A percentile compares a stretch with the other conserved stretches of the same genome.
Evolutionary conservation across 148 eudicot genomes (phyloP).

Genomic region (Rhododendron vialii): DNA sequence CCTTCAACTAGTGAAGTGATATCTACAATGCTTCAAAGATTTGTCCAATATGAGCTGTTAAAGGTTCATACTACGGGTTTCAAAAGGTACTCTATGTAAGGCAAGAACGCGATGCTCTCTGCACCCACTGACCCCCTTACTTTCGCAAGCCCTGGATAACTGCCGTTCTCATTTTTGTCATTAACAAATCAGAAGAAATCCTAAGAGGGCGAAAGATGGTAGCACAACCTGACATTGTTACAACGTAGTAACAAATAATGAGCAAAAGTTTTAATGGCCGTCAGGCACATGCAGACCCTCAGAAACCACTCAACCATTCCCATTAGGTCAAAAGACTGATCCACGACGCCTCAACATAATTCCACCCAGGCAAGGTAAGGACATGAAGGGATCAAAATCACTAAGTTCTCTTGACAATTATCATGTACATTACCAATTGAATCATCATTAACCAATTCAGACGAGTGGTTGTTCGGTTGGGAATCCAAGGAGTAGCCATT

Average conservation of each 20-base stretch:
- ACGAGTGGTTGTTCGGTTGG: not conserved
- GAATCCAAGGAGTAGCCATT: not conserved
- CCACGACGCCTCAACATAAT: not conserved
- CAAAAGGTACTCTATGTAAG: not conserved
- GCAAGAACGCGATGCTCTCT: not conserved
- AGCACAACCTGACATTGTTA: not conserved
- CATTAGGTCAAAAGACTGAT: not conserved
- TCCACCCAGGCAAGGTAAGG: not conserved
- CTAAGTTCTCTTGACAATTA: not conserved
- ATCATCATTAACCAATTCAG: not conserved
- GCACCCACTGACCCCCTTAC: not conserved
- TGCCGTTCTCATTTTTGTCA: not conserved
- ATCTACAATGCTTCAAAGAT: not conserved
- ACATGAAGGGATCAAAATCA: not conserved
- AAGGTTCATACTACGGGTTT: not conserved
- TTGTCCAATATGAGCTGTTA: not conserved
- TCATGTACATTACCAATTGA: not conserved
- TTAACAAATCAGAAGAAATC: not conserved
- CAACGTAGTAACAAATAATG: not conserved
- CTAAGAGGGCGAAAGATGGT: not conserved
- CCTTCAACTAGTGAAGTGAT: not conserved
- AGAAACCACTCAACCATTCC: not conserved
- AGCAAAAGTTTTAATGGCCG: not conserved
- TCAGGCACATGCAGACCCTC: not conserved
- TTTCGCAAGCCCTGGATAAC: not conserved